Base-by-base conservation (phyloP, 2,329 filamentous ascomycete species). In the Laburnicola sp. region DNA sequence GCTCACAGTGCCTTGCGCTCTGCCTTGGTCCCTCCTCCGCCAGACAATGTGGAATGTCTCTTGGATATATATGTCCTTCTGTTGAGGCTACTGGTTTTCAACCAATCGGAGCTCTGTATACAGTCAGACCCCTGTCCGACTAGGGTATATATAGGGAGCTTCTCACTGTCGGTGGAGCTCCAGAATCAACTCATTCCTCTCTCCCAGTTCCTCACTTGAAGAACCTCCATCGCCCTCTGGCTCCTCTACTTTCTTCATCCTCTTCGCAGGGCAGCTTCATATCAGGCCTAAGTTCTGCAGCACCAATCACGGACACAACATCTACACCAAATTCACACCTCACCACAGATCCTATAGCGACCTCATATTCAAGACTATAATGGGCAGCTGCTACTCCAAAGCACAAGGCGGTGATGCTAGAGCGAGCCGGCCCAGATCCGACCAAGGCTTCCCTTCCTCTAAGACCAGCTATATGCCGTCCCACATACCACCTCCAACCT, bases 401-500 rank as follows among this genome's bases (percentile, higher is more conserved):
- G 28, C 43, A 6, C 31, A 45, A 45, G 43, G 25, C 31, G 22
- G 25, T 8, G 43, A 45, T 45, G 43, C 43, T 45, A 35, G 21
- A 5, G 16, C n/a, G 31, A 45, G 25, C 43, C 22, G 28, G 10
- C 28, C 16, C 31, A 45, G n/a, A 44, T 32, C 2, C 23, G 22
- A 44, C 41, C 21, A 44, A 30, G 10, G 8, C 41, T 48, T 38
- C 52, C 45, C 16, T 40, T 45, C 38, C 31, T 46, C 32, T 46
- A 46, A 46, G 43, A 46, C 21, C 26, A 46, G 43, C 32, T 49
- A 49, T 43, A 49, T 49, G 43, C 30, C 39, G 39, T 49, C 46
- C 26, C 28, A 49, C 28, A 49, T 49, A 49, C 16, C 37, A 49
- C 46, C 46, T 31, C 46, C 46, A 25, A 36, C 31, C 31, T 46